Evolutionary conservation across 495 filamentous ascomycete genomes (phyloP).

Genomic region (Rhypophila decipiens): DNA sequence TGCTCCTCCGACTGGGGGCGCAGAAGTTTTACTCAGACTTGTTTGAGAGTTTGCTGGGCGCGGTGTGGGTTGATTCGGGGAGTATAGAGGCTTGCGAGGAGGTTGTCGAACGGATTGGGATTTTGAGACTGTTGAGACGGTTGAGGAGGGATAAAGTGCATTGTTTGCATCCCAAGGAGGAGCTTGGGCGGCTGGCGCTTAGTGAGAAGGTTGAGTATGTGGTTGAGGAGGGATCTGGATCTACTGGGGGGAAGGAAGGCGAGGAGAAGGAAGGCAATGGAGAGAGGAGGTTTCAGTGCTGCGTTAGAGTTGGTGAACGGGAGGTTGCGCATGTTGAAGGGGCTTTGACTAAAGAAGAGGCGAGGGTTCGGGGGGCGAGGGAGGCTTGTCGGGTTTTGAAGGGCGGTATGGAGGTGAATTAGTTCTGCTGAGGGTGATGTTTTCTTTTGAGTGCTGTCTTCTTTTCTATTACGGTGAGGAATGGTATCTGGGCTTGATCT

Average conservation of each 20-base stretch:
- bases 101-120: conserved; percentile 58
- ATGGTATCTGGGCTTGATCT: too few species aligned
- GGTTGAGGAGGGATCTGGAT: conserved; percentile 15
- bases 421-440: too few species aligned
- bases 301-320: conserved; percentile 43
- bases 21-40: conserved; percentile 85
- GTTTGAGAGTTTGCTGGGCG: conserved; percentile 74
- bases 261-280: conserved; percentile 1
- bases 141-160: conserved; percentile 54
- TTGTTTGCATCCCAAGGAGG: conserved; percentile 69
- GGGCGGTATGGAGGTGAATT: too few species aligned
- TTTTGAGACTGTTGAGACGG: conserved; percentile 56
- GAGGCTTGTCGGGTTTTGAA: conserved; percentile 31
- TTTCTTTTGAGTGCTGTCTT: too few species aligned
- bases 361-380: conserved; percentile 51
- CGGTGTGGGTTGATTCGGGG: conserved; percentile 79
- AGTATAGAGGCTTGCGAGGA: conserved; percentile 46
- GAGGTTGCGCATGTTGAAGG: conserved; percentile 39
- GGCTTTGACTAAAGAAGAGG: conserved; percentile 47
- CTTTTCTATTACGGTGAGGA: too few species aligned
- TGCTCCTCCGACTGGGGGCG: conserved; percentile 56
- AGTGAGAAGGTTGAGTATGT: conserved; percentile 45
- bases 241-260: conserved; percentile 1
- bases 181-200: conserved; percentile 53
- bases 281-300: conserved; percentile 37